Conservation (phyloP, 129 eudicot species). For the Helianthus annuus region DNA sequence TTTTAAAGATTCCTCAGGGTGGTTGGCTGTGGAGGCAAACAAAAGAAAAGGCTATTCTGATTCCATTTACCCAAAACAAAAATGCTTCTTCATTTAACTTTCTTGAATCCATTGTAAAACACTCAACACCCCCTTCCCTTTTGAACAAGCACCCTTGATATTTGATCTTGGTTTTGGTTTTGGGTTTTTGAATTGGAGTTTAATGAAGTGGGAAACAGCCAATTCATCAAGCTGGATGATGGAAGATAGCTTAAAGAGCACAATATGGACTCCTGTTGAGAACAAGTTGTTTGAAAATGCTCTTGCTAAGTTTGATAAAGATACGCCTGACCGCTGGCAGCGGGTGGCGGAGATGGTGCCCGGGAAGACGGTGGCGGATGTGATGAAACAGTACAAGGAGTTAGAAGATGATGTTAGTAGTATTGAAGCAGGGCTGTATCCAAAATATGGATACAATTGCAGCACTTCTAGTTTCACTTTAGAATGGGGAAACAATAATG, state of each 20-base stretch:
- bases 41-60: slow-evolving; percentile 35
- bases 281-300: slow-evolving; percentile 58
- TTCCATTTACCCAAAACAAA: slow-evolving; percentile 19
- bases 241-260: slow-evolving; percentile 36
- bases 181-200: slow-evolving; percentile 10
- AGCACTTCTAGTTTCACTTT: slow-evolving; percentile 64
- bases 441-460: slow-evolving; percentile 61
- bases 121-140: slow-evolving; percentile 23
- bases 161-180: slow-evolving; percentile 9
- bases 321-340: slow-evolving; percentile 61
- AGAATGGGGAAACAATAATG: slow-evolving; percentile 67
- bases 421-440: slow-evolving; percentile 86
- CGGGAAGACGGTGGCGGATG: slow-evolving; percentile 80
- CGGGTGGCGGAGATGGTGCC: slow-evolving; percentile 93
- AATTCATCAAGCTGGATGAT: slow-evolving; percentile 37
- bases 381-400: slow-evolving; percentile 69
- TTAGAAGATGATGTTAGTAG: slow-evolving; percentile 91
- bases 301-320: slow-evolving; percentile 54
- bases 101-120: slow-evolving; percentile 21
- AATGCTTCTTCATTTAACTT: slow-evolving; percentile 25
- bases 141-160: not conserved
- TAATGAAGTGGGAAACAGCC: slow-evolving; percentile 36
- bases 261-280: slow-evolving; percentile 48
- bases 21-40: slow-evolving; percentile 41
- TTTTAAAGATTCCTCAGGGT: slow-evolving; percentile 36